Percentiles rank a stretch among this genome's conserved stretches.
These are phyloP conservation scores for Marchantia paleacea DNA, from an alignment of 225 moss, liverwort and hornwort genomes.

Conservation along the genomic window DNA sequence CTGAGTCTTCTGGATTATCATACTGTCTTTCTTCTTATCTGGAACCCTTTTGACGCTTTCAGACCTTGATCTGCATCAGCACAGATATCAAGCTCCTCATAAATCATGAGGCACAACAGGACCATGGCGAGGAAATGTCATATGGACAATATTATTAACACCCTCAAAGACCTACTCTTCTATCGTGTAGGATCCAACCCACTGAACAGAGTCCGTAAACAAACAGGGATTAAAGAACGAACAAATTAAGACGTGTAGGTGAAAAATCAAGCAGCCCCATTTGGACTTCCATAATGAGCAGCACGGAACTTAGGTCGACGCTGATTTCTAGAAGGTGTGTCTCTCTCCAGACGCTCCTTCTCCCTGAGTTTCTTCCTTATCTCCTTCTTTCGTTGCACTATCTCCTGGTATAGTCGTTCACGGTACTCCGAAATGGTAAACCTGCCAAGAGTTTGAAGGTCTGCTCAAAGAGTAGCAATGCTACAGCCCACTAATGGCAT, in stretches of 20 bases:
- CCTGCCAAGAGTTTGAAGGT: conserved; percentile 36
- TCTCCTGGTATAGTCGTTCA: conserved; percentile 78
- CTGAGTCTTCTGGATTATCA: conserved; percentile 27
- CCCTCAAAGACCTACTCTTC: not conserved
- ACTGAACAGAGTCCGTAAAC: conserved; percentile 5
- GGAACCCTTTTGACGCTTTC: conserved; percentile 31
- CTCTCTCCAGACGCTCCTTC: conserved; percentile 59
- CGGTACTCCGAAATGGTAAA: conserved; percentile 86
- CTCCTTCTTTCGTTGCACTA: conserved; percentile 82
- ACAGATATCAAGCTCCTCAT: conserved; percentile 11
- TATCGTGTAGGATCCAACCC: conserved; percentile 1
- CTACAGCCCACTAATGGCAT: not conserved
- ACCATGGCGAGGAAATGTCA: not conserved
- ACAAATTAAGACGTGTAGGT: conserved; percentile 23
- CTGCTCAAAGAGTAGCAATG: not conserved
- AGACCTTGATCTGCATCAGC: conserved; percentile 30
- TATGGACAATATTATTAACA: not conserved
- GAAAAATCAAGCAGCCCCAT: conserved; percentile 37
- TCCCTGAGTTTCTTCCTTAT: conserved; percentile 71
- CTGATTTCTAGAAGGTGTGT: conserved; percentile 54
- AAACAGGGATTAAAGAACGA: conserved; percentile 19
- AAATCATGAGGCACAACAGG: not conserved
- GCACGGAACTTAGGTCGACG: conserved; percentile 58
- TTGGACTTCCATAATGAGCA: conserved; percentile 34
- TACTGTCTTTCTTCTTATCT: conserved; percentile 30